Conservation (phyloP, 495 filamentous ascomycete species). For the Aspergillus leporis region DNA sequence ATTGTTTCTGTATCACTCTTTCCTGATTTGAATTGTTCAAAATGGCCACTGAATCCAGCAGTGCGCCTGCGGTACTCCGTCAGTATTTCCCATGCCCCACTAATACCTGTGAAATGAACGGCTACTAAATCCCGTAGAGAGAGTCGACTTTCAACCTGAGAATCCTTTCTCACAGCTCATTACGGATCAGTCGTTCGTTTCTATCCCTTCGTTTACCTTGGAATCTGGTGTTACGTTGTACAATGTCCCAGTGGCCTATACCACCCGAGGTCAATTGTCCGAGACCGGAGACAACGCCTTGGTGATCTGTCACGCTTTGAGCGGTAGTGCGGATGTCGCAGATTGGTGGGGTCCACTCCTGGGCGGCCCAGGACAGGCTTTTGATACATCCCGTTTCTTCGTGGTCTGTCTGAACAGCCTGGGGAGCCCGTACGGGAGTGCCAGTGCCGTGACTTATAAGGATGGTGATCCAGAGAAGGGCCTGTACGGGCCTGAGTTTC, state of each 20-base stretch:
- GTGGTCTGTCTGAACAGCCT: slow-evolving; percentile 94
- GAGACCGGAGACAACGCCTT: slow-evolving; percentile 82
- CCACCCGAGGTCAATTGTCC: slow-evolving; percentile 75
- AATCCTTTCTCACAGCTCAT: slow-evolving; percentile 90
- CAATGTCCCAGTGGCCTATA: slow-evolving; percentile 94
- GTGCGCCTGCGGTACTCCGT: slow-evolving; percentile 37
- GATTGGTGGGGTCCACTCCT: slow-evolving; percentile 99
- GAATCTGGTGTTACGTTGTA: slow-evolving; percentile 85
- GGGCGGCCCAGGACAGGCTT: slow-evolving; percentile 84
- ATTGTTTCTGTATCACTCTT: slow-evolving; percentile 1
- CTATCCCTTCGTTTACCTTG: slow-evolving; percentile 87
- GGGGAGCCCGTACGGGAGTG: slow-evolving; percentile 94
- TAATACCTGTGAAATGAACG: slow-evolving; percentile 22
- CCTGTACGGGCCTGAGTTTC: slow-evolving; percentile 93
- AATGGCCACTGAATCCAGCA: slow-evolving; percentile 33
- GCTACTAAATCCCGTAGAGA: slow-evolving; percentile 68
- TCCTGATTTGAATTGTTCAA: slow-evolving; percentile 8
- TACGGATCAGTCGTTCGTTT: slow-evolving; percentile 77
- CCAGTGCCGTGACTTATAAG: slow-evolving; percentile 88
- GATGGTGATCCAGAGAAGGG: slow-evolving; percentile 73
- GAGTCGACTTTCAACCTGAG: slow-evolving; percentile 70
- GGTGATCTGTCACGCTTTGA: slow-evolving; percentile 96
- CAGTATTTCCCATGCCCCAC: slow-evolving; percentile 35
- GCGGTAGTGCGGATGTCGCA: slow-evolving; percentile 90
- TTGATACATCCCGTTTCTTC: slow-evolving; percentile 91